Evolutionary conservation across 805 yeast species (phyloP).

Genomic region (Nematodospora valgi): DNA sequence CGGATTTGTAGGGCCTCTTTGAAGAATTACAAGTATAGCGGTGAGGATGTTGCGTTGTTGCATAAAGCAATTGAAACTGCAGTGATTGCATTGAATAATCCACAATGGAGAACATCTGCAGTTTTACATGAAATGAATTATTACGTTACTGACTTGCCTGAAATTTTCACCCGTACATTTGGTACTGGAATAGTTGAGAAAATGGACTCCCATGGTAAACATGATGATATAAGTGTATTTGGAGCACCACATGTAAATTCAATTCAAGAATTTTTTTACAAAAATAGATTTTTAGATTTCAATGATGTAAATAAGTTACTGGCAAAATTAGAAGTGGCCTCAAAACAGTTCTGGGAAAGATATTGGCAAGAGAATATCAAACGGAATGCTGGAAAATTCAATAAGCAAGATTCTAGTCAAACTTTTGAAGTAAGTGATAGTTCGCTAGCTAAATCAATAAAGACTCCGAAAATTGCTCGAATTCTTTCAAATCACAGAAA

Average conservation of each 20-base stretch:
- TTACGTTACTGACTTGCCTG: slow-evolving; percentile 46
- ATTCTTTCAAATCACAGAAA: too few species aligned
- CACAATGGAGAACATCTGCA: slow-evolving; percentile 56
- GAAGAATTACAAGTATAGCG: slow-evolving; percentile 34
- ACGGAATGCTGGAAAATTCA: slow-evolving; percentile 34
- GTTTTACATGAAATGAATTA: slow-evolving; percentile 66
- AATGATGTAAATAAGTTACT: slow-evolving; percentile 23
- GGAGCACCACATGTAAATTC: slow-evolving; percentile 59
- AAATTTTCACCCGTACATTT: slow-evolving; percentile 33
- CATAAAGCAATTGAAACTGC: slow-evolving; percentile 44
- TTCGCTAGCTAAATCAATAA: too few species aligned
- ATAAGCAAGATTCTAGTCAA: slow-evolving; percentile 27
- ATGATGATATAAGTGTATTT: slow-evolving; percentile 39
- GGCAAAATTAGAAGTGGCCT: slow-evolving; percentile 27
- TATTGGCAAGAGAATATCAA: slow-evolving; percentile 48
- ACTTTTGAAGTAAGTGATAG: too few species aligned
- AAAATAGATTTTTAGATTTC: slow-evolving; percentile 43
- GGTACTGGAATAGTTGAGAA: slow-evolving; percentile 5
- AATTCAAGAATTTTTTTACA: slow-evolving; percentile 51
- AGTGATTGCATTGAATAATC: slow-evolving; percentile 46
- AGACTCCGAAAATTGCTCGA: too few species aligned
- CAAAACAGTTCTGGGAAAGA: slow-evolving; percentile 48
- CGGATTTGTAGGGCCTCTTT: slow-evolving; percentile 46
- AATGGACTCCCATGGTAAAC: slow-evolving; percentile 5
- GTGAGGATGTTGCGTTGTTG: slow-evolving; percentile 40